phyloP scores from a whole-genome alignment of 257 asterid species.

The Rhazya stricta region DNA sequence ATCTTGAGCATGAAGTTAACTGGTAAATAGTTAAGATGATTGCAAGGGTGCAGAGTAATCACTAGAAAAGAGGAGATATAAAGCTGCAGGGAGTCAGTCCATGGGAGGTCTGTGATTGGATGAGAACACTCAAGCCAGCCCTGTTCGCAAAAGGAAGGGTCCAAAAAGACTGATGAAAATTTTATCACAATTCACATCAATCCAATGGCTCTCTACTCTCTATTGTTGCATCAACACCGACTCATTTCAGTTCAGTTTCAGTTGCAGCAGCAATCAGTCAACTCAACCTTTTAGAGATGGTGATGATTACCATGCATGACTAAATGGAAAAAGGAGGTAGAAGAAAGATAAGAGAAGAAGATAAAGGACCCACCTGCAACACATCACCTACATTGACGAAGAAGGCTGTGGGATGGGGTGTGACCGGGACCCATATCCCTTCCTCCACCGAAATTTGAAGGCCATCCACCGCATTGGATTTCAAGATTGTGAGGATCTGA shows the following conservation, averaged over 20 bases:
- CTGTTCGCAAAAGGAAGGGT: background rate
- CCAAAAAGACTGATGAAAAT: background rate
- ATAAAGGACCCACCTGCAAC: conserved; percentile 42
- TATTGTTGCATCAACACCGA: conserved; percentile 2
- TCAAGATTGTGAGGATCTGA: conserved; percentile 67
- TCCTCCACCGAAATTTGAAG: conserved; percentile 53
- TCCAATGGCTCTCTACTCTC: conserved; percentile 2
- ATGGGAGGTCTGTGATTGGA: conserved; percentile 7
- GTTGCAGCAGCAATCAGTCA: conserved; percentile 19
- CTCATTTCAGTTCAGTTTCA: conserved; percentile 12
- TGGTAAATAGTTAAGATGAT: too few relatives aligned
- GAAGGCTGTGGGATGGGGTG: conserved; percentile 39
- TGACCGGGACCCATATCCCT: conserved; percentile 62
- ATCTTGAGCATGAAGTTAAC: too few relatives aligned
- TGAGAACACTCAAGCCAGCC: conserved; percentile 5
- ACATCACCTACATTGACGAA: conserved; percentile 76
- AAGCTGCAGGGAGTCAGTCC: background rate
- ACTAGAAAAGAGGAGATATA: too few relatives aligned
- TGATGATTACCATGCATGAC: conserved; percentile 20
- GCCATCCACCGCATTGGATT: conserved; percentile 56
- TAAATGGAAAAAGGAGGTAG: too few relatives aligned
- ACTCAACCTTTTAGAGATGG: conserved; percentile 8
- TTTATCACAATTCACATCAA: conserved; percentile 10
- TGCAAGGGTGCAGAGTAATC: too few relatives aligned
- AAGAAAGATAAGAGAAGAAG: background rate